phyloP scores from a whole-genome alignment of 202 grass and related monocot genomes.

The Schoenoplectus tabernaemontani region DNA sequence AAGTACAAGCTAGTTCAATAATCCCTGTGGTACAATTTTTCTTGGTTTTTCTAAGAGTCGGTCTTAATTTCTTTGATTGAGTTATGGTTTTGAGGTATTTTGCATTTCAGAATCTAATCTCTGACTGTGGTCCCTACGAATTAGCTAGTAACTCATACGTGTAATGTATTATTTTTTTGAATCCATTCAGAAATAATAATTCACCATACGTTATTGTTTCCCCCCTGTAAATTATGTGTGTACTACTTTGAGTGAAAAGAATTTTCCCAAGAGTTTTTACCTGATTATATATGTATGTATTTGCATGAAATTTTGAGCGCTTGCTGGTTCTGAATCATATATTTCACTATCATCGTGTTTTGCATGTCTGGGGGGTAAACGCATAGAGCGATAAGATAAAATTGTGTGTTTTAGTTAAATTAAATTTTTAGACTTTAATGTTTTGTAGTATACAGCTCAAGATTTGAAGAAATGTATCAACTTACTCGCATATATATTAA shows the following conservation, averaged over 20 bases:
- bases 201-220: background rate
- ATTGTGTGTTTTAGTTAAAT: too few species aligned
- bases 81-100: background rate
- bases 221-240: background rate
- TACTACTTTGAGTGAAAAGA: background rate
- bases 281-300: background rate
- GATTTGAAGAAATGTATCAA: too few species aligned
- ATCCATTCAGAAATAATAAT: background rate
- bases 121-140: background rate
- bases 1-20: background rate
- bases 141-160: background rate
- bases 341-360: too few species aligned
- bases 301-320: background rate
- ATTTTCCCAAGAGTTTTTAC: background rate
- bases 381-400: too few species aligned
- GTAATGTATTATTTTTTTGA: background rate
- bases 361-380: too few species aligned
- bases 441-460: too few species aligned
- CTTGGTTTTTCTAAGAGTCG: background rate
- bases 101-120: conserved; percentile 1
- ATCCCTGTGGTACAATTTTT: background rate
- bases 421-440: too few species aligned
- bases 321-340: background rate
- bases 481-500: too few species aligned
- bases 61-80: background rate